Conservation (phyloP, 768 basidiomycete genomes). For the Phaffia australis region DNA sequence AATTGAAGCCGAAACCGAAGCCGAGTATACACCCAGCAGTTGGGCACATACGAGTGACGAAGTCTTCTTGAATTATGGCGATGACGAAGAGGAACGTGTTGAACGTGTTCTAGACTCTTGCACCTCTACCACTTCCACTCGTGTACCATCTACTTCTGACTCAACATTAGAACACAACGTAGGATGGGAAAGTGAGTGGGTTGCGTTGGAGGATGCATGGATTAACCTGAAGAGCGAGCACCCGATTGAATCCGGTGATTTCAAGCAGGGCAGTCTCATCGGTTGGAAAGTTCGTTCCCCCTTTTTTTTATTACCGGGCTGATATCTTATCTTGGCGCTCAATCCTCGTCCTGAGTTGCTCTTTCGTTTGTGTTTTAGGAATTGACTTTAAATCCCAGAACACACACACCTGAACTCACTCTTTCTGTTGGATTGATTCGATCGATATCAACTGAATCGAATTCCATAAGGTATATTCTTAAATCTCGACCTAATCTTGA, state of each 20-base stretch:
- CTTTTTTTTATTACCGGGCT: not conserved
- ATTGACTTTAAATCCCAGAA: too few species aligned
- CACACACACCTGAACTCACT: too few species aligned
- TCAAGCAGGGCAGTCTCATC: not conserved
- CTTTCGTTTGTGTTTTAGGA: too few species aligned
- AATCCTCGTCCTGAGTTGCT: not conserved
- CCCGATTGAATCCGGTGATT: not conserved
- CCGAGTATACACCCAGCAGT: too few species aligned
- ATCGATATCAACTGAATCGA: too few species aligned
- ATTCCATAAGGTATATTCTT: too few species aligned
- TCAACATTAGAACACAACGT: not conserved
- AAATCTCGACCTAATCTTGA: too few species aligned
- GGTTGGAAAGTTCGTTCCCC: constrained; percentile 10
- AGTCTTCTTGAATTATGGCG: not conserved
- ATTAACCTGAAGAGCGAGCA: not conserved
- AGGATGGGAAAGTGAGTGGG: too few species aligned
- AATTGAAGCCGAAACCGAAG: too few species aligned
- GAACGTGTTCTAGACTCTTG: not conserved
- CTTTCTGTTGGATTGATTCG: too few species aligned
- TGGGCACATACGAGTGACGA: too few species aligned
- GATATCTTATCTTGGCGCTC: not conserved
- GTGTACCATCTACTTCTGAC: constrained; percentile 8
- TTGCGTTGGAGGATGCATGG: too few species aligned
- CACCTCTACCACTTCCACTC: constrained; percentile 4
- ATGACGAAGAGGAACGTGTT: not conserved